A percentile compares a stretch with the other conserved stretches of the same genome.
Evolutionary conservation across 306 rosid genomes (phyloP).

Genomic region (Amphicarpaea edgeworthii): DNA sequence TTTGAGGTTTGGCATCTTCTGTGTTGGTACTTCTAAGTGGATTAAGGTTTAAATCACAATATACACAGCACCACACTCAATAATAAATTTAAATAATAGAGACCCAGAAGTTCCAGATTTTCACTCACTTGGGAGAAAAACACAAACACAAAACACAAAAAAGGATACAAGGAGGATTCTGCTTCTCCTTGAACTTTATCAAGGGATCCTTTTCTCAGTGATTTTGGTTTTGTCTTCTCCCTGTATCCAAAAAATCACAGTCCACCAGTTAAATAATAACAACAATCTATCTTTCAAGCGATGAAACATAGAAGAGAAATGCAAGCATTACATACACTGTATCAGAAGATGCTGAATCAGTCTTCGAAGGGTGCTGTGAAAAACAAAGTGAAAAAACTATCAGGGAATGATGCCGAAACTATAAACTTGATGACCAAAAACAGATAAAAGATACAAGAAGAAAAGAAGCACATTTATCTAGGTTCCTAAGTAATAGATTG

Average conservation of each 20-base stretch:
- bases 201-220: slow-evolving; percentile 55
- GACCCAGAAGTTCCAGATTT: slow-evolving; percentile 22
- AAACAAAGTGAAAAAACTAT: slow-evolving; percentile 42
- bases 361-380: slow-evolving; percentile 67
- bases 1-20: slow-evolving; percentile 67
- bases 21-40: slow-evolving; percentile 58
- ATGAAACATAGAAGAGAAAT: slow-evolving; percentile 31
- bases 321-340: slow-evolving; percentile 59
- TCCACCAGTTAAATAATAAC: slow-evolving; percentile 24
- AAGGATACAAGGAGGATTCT: slow-evolving; percentile 84
- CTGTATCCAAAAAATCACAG: slow-evolving; percentile 54
- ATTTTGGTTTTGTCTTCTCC: slow-evolving; percentile 68
- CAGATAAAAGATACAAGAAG: slow-evolving; percentile 2
- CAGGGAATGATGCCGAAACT: slow-evolving; percentile 38
- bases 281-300: not conserved
- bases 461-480: slow-evolving; percentile 12
- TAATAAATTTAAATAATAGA: slow-evolving; percentile 21
- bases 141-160: slow-evolving; percentile 30
- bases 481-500: slow-evolving; percentile 29
- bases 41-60: slow-evolving; percentile 62
- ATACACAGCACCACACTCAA: slow-evolving; percentile 22
- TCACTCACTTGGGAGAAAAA: slow-evolving; percentile 20
- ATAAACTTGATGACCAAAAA: slow-evolving; percentile 12
- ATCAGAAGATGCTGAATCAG: slow-evolving; percentile 67
- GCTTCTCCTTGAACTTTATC: slow-evolving; percentile 64